Evolutionary conservation across 129 eudicot genomes (phyloP).

Genomic region (Flaveria brownii): DNA sequence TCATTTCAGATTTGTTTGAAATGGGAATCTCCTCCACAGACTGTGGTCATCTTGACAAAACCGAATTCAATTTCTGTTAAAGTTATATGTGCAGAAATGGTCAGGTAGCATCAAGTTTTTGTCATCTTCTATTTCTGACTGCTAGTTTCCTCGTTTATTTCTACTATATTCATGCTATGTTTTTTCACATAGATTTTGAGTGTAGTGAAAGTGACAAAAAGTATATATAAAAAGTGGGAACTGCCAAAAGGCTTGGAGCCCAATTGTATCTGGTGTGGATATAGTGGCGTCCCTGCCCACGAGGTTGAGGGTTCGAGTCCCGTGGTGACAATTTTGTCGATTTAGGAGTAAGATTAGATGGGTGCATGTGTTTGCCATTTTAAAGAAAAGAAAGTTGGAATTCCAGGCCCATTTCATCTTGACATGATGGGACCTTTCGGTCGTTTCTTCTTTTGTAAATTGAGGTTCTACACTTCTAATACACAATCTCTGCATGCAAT

Average conservation of each 20-base stretch:
- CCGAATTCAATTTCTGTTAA: slow-evolving; percentile 87
- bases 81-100: slow-evolving; percentile 72
- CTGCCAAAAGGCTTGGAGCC: no score
- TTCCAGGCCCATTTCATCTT: no score
- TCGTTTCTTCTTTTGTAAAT: no score
- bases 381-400: no score
- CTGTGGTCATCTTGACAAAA: slow-evolving; percentile 82
- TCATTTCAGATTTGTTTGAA: slow-evolving; percentile 80
- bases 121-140: background rate
- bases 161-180: background rate
- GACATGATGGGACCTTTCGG: no score
- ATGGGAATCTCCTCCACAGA: slow-evolving; percentile 91
- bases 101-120: slow-evolving; percentile 58
- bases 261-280: no score
- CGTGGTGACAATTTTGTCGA: no score
- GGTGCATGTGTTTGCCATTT: no score
- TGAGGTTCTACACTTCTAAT: background rate
- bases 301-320: no score
- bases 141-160: background rate
- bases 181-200: slow-evolving; percentile 10
- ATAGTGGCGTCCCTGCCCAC: no score
- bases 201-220: slow-evolving; percentile 44
- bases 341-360: no score
- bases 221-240: no score
- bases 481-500: background rate